Conservation (phyloP, 2,329 filamentous ascomycete genomes). For the Camillea tinctor region DNA sequence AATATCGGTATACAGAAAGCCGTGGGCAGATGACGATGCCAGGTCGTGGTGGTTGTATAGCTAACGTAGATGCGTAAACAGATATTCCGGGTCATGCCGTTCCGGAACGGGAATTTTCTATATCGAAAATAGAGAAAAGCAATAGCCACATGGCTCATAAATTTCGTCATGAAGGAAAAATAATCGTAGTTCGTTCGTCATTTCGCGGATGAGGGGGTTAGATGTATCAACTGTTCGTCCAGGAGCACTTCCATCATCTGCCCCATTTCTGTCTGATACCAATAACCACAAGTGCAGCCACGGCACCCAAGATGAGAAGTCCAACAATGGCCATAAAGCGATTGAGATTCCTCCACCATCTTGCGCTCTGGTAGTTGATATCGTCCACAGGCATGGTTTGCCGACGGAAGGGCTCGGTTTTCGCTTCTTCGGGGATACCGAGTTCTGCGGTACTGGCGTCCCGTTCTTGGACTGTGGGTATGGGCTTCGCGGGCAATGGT, state of each 20-base stretch:
- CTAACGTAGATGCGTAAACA: neutral
- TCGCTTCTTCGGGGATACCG: conserved; percentile 35
- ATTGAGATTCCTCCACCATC: conserved; percentile 61
- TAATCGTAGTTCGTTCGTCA: conserved; percentile 3
- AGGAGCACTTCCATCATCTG: conserved; percentile 9
- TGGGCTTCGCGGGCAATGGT: conserved; percentile 63
- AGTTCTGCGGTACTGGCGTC: conserved; percentile 41
- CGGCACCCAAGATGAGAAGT: conserved; percentile 51
- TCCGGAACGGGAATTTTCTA: conserved; percentile 1
- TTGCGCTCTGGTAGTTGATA: conserved; percentile 49
- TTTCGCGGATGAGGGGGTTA: neutral
- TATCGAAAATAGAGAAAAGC: neutral
- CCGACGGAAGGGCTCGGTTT: conserved; percentile 27
- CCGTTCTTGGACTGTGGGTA: conserved; percentile 50
- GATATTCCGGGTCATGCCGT: neutral
- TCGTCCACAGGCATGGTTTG: conserved; percentile 41
- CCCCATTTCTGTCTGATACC: conserved; percentile 52
- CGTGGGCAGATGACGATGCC: neutral
- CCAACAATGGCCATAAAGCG: conserved; percentile 58
- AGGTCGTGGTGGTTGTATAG: neutral
- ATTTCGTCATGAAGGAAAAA: neutral
- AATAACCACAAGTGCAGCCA: conserved; percentile 51
- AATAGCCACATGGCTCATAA: neutral
- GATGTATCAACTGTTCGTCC: neutral
- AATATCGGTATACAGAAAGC: neutral